Base-by-base conservation (phyloP, 2,329 filamentous ascomycete species). In the Aspergillus alliaceus region DNA sequence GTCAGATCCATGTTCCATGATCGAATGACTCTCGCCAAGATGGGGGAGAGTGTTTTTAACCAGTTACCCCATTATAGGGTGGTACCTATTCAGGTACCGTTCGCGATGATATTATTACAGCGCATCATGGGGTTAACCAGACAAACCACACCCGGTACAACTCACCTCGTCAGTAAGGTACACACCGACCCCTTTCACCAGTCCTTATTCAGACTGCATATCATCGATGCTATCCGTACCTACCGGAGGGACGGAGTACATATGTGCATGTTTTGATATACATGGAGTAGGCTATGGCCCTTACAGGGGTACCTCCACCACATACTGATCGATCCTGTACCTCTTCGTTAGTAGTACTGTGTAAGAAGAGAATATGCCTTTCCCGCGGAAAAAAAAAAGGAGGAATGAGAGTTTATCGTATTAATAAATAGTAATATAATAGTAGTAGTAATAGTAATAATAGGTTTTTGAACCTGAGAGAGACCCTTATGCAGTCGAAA, bases 191-290 rank as follows among this genome's bases (percentile, higher is more conserved):
- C 37, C 37, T 11, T 39, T 40, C 37, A 24, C 44, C 44, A 47
- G 44, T 47, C 44, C 44, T 47, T 47, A 47, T 32, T 32, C 44
- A 32, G 27, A 47, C 44, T 47, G 44, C 44, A 47, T 25, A 47
- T 47, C 44, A 31, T 47, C 15, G 6, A 25, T 15, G 27, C 12
- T 31, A 29, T n/a, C n/a, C n/a, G n/a, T n/a, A n/a, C n/a, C 34
- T 18, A 37, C 34, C 12, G n/a, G n/a, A n/a, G 18, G 42, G 31
- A 47, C 44, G 11, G 22, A 47, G 27, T 29, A 47, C 44, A 47
- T 47, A 47, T 25, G 25, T 47, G 24, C 25, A 20, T 31, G 14
- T 6, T 25, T 31, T 22, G 31, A 31, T 29, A 29, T 47, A 31
- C 27, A 40, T 22, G 37, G 5, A 18, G 20, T 24, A 11, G 6